Conservation (phyloP, 441 rosid species). For the Rhodomyrtus psidioides region DNA sequence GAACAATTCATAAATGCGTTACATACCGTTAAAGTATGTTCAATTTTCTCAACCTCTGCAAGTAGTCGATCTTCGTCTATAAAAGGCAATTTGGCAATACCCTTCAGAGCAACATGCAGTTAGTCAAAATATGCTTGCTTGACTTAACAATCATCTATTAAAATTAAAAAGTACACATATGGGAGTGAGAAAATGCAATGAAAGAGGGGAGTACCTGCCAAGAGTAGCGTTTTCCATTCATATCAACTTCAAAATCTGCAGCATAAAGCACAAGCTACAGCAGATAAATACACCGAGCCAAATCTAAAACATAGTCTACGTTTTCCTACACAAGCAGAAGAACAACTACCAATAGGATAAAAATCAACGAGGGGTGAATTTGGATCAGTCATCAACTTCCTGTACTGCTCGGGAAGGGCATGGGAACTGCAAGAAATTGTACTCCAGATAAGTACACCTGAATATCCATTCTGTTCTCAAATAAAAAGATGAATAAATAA, state of each 20-base stretch:
- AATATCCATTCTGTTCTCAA: background rate
- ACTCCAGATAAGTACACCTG: background rate
- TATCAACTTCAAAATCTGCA: constrained; percentile 87
- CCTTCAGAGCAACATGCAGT: constrained; percentile 34
- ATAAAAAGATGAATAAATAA: background rate
- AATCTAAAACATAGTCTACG: constrained; percentile 1
- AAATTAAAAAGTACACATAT: background rate
- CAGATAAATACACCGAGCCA: constrained; percentile 6
- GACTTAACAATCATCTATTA: background rate
- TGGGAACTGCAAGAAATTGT: constrained; percentile 56
- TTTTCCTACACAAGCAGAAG: constrained; percentile 1
- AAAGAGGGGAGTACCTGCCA: constrained; percentile 68
- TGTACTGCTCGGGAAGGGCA: constrained; percentile 80
- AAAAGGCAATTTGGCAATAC: constrained; percentile 86
- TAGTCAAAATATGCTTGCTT: background rate
- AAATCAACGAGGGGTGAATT: constrained; percentile 82
- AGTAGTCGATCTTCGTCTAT: constrained; percentile 88
- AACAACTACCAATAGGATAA: constrained; percentile 66
- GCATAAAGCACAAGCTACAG: constrained; percentile 5
- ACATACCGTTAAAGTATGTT: constrained; percentile 68
- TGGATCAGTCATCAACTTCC: constrained; percentile 84
- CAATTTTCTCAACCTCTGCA: constrained; percentile 54
- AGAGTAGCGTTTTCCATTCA: constrained; percentile 84
- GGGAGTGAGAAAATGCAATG: background rate
- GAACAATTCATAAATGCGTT: background rate